phyloP scores from a whole-genome alignment of 1,284 basidiomycete species.

The Leccinum subspadiceum region DNA sequence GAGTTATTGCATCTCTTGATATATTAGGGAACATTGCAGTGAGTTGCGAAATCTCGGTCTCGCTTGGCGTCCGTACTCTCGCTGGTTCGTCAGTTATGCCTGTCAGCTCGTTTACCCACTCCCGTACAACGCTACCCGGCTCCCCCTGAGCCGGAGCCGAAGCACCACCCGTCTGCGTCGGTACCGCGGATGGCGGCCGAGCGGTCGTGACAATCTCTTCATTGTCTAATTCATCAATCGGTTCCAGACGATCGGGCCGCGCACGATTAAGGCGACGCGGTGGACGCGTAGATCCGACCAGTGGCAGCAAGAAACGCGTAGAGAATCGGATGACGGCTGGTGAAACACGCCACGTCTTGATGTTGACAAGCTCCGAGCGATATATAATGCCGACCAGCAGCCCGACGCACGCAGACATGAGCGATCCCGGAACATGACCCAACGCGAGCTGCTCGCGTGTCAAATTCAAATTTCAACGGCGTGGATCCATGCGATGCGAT shows the following conservation, averaged over 20 bases:
- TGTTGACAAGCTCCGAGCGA: slow-evolving; percentile 72
- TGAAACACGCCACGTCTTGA: slow-evolving; percentile 76
- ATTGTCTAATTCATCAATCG: slow-evolving; percentile 28
- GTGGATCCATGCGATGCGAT: slow-evolving; percentile 1
- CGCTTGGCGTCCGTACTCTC: slow-evolving; percentile 67
- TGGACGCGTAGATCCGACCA: slow-evolving; percentile 61
- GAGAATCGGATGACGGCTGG: slow-evolving; percentile 51
- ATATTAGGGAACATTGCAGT: slow-evolving; percentile 83
- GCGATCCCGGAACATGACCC: slow-evolving; percentile 64
- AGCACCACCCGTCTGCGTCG: slow-evolving; percentile 8
- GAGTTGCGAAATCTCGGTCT: slow-evolving; percentile 72
- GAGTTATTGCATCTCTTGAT: slow-evolving; percentile 71
- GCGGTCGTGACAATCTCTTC: slow-evolving; percentile 63
- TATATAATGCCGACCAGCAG: slow-evolving; percentile 73
- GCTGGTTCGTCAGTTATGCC: slow-evolving; percentile 54
- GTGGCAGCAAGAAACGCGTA: slow-evolving; percentile 52
- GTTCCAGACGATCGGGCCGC: slow-evolving; percentile 48
- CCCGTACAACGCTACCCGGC: slow-evolving; percentile 56
- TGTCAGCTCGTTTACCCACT: slow-evolving; percentile 81
- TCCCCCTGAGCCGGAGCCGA: slow-evolving; percentile 19
- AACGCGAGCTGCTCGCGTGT: slow-evolving; percentile 55
- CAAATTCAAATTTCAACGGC: not conserved
- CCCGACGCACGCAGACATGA: slow-evolving; percentile 60
- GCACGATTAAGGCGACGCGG: slow-evolving; percentile 55
- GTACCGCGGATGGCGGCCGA: slow-evolving; percentile 35